Base-by-base conservation (phyloP, 2,329 filamentous ascomycete genomes). In the Talaromyces sp. region DNA sequence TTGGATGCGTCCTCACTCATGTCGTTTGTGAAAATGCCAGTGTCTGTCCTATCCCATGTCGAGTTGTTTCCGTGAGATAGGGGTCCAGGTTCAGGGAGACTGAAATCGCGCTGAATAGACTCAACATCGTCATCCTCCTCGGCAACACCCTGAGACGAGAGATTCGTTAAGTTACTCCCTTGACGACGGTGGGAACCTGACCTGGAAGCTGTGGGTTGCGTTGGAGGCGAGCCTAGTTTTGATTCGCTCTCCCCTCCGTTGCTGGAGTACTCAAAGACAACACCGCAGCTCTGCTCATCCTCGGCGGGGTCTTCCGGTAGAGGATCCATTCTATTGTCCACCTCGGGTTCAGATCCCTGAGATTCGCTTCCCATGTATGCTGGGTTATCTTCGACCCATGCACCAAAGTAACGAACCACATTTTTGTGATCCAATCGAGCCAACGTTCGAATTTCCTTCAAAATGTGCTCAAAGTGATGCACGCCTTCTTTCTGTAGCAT, bases 391-490 rank as follows among this genome's bases (percentile, higher is more conserved):
- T 89, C 87, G 14, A 88, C 77, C 87, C 87, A 89, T 14, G 83
- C 83, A 56, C 81, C 80, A 67, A 84, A 85, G 66, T 89, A 89
- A 26, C 86, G 80, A 38, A 89, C 86, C 59, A 89, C 82, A 67
- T 89, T 88, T 5, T 79, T 79, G 69, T 89, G 86, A 52, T 88
- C 83, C 17, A 88, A 75, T 27, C 79, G 77, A 53, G 86, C 86
- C 51, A 89, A 75, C 0, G 84, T 85, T 54, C 84, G 79, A 9
- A 88, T 81, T 70, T 88, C 86, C 59, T 80, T 79, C 58, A 88
- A 75, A 32, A 87, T 78, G 55, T 73, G 77, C 65, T 85, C 83
- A 48, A 87, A 71, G 62, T 84, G 83, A 57, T 79, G 73, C 32
- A 81, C 73, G 0, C 81, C 82, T 24, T 79, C 76, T 57, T 79